Evolutionary conservation across 2,329 filamentous ascomycete genomes (phyloP), one percentile per base, ranked within the genome.

Genomic region (Colletotrichum chrysophilum): DNA sequence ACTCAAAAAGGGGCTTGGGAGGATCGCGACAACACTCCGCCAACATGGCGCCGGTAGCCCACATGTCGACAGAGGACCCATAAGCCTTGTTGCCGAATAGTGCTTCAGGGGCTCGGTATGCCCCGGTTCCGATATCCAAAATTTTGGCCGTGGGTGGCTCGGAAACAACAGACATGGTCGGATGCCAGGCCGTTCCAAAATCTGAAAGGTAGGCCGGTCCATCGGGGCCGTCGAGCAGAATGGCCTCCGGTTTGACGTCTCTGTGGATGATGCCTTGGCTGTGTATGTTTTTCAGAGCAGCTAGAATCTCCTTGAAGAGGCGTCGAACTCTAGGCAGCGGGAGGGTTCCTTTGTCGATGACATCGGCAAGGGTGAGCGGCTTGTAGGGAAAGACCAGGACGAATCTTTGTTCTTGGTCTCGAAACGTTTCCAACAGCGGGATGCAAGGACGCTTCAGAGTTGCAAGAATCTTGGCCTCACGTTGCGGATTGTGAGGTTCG

Each of bases 241-340:
- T 90, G 69, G 98, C 98, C 0, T 95, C 96, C 1, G 97, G 97
- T 81, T 99, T 99, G 82, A 99, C 87, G 81, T 99, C 97, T 72
- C 97, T 93, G 83, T 99, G 97, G 70, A 99, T 94, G 74, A 99
- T 96, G 9, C 92, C 94, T 28, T 91, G 86, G 9, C 83, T 79
- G 82, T 99, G 97, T 3, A 98, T 87, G 79, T 94, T 89, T 3
- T 86, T 86, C 3, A 99, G 89, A 5, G 92, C 96, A 5, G 85
- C 83, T 81, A 98, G 94, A 8, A 97, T 81, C 78, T 96, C 93
- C 13, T 74, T 85, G 84, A 89, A 97, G 83, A 88, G 91, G 26
- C 81, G 79, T 24, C 82, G 81, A 16, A 87, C 77, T 9, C 83
- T 82, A 16, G 78, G 21, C 5, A 77, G 75, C 2, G 85, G 70